These are phyloP conservation scores for Leishmania mexicana DNA, from an alignment of 208 protist genomes.

Conservation along the genomic window DNA sequence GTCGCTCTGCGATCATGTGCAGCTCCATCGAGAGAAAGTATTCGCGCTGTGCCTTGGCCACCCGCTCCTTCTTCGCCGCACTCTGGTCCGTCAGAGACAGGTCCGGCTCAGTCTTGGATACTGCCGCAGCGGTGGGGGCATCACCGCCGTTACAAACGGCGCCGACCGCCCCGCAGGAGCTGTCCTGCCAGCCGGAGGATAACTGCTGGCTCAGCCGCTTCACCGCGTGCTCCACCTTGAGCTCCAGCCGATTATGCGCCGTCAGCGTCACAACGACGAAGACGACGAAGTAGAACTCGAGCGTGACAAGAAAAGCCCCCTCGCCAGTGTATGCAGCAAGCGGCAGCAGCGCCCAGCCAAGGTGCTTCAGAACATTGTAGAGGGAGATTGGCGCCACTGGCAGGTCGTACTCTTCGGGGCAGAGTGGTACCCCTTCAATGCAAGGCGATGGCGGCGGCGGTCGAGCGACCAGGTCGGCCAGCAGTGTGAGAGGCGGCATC, in stretches of 20 bases:
- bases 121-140: neutral
- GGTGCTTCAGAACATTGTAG: conserved; percentile 51
- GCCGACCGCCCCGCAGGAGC: neutral
- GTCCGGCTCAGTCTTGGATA: neutral
- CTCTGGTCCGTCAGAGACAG: conserved; percentile 6
- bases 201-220: conserved; percentile 30
- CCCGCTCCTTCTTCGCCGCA: conserved; percentile 14
- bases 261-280: conserved; percentile 66
- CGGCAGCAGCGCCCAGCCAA: conserved; percentile 53
- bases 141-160: neutral
- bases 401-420: conserved; percentile 55
- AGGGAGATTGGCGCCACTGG: conserved; percentile 52
- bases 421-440: conserved; percentile 29
- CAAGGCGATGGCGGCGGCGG: conserved; percentile 25
- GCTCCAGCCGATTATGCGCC: conserved; percentile 48
- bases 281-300: conserved; percentile 62
- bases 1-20: conserved; percentile 51
- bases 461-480: conserved; percentile 14
- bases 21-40: conserved; percentile 70
- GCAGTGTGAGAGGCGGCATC: neutral
- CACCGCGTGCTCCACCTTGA: conserved; percentile 37
- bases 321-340: conserved; percentile 49
- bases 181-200: neutral
- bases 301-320: conserved; percentile 33
- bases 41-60: conserved; percentile 36